Evolutionary conservation across 2,329 filamentous ascomycete species (phyloP), one percentile per base, ranked within the genome.

Genomic region (Alternaria sp.): DNA sequence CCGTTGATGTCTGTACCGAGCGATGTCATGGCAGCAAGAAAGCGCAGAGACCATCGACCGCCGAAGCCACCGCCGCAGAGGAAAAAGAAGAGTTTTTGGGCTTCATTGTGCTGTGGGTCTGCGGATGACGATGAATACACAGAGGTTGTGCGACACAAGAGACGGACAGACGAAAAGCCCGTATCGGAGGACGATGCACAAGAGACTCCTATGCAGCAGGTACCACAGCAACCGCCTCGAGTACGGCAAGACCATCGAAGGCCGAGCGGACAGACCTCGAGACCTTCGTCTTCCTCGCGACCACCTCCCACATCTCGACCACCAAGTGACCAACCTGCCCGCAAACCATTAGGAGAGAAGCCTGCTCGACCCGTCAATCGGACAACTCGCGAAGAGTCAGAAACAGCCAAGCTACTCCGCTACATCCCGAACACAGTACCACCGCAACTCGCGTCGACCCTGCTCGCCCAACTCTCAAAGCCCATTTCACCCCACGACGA

Each of bases 401-500:
- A 75, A 46, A 86, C 82, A 2, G 73, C 80, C 20, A 74, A 78
- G 11, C 78, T 90, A 44, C 82, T 92, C 2, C 87, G 88, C 4
- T 85, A 93, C 64, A 94, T 97, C 45, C 93, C 93, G 0, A 78
- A 85, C 9, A 81, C 85, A 2, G 83, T 93, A 5, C 86, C 90
- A 3, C 89, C 92, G 1, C 84, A 90, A 70, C 91, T 89, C 0
- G 84, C 92, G 0, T 90, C 93, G 0, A 82, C 85, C 6, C 85
- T 98, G 4, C 86, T 95, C 63, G 84, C 90, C 3, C 94, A 98
- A 79, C 85, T 98, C 10, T 88, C 80, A 77, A 96, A 87, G 83
- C 93, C 85, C 1, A 87, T 94, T 49, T 94, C 93, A 0, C 83
- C 88, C 21, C 83, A 86, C 58, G 92, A 96, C 69, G 92, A 96